These are phyloP conservation scores for Martiniozyma abietophila DNA, from an alignment of 805 yeast species.

Conservation along the genomic window DNA sequence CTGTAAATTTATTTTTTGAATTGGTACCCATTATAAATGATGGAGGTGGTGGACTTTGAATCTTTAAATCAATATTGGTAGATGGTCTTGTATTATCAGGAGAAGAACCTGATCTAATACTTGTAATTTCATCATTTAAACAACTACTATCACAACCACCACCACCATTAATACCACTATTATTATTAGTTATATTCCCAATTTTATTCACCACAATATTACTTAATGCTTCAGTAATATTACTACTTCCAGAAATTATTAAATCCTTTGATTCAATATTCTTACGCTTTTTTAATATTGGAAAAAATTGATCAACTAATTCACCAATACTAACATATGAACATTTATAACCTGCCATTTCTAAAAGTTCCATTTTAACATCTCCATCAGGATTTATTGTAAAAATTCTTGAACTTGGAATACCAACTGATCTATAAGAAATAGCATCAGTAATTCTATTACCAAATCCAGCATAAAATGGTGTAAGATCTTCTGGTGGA, in stretches of 20 bases:
- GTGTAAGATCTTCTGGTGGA: constrained; percentile 37
- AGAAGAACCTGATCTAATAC: constrained; percentile 8
- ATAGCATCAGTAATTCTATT: constrained; percentile 94
- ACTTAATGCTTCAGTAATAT: no score
- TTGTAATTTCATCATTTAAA: background rate
- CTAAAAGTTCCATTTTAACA: constrained; percentile 93
- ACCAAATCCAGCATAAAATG: constrained; percentile 97
- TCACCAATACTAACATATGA: constrained; percentile 87
- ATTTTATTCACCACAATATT: background rate
- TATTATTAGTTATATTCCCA: constrained; percentile 1
- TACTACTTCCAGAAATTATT: no score
- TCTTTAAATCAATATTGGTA: no score
- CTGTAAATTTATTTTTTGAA: constrained; percentile 61
- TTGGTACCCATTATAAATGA: constrained; percentile 14
- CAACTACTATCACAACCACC: constrained; percentile 1
- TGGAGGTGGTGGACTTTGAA: no score
- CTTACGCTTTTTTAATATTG: constrained; percentile 32
- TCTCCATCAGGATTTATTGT: constrained; percentile 96
- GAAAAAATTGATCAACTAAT: constrained; percentile 94
- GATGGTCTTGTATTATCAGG: no score
- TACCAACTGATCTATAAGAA: constrained; percentile 85
- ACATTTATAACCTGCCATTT: constrained; percentile 84
- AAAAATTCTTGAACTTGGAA: constrained; percentile 89
- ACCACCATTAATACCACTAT: constrained; percentile 11
- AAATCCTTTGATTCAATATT: no score